Base-by-base conservation (phyloP, 257 asterid species). In the Verbena officinalis region DNA sequence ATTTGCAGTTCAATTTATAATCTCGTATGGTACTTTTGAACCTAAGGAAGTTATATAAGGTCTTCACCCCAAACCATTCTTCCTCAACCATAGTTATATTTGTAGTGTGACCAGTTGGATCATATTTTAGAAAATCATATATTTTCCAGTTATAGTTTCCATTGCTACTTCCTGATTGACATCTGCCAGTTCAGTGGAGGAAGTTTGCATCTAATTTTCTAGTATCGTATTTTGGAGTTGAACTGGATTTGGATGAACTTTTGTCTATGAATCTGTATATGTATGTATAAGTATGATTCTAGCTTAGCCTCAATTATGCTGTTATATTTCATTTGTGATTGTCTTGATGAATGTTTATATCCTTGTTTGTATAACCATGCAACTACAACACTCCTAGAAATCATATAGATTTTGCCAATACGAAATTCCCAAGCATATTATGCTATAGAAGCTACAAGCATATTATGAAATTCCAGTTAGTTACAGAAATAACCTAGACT, bases 181-280 rank as follows among this genome's bases (percentile, higher is more conserved):
- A 9, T 46, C n/a, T 48, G 48, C 44, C 31, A 48, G 31, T 33
- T 43, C 33, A 36, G 40, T 12, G 21, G 56, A 62, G 57, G 23
- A 27, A 31, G 56, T 62, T 62, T 33, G 59, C 12, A 5, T 38
- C 46, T 45, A 16, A 16, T 14, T 45, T 43, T 46, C 49, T 12
- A 14, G 9, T 27, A 17, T 36, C 48, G 14, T 23, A 22, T 48
- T 22, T 13, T 20, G 38, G 38, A 63, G 19, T 48, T 63, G 4
- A 31, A 46, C 14, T 15, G 44, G n/a, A n/a, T 56, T 9, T 20
- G 24, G 23, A 40, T 13, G 31, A 55, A 16, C 22, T 13, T 1
- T 55, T 30, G 61, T 0, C 44, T 27, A 15, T 17, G 4, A 21
- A 27, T 39, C 49, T 45, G 2, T 43, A n/a, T 19, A 14, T 43